Evolutionary conservation across 164 flowering plant species (phyloP).

Genomic region (Platanus orientalis): DNA sequence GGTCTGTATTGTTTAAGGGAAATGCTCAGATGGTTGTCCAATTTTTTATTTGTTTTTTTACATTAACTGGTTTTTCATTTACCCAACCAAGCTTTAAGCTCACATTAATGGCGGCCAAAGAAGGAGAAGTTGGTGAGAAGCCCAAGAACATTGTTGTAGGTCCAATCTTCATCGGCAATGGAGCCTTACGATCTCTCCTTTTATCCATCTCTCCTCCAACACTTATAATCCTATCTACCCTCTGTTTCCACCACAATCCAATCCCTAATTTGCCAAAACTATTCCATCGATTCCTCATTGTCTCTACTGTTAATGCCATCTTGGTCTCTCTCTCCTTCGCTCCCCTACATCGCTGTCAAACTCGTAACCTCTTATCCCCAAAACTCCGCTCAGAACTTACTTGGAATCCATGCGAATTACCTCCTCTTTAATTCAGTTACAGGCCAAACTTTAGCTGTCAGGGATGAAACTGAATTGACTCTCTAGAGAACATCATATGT

Average conservation of each 20-base stretch:
- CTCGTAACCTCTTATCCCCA: slow-evolving; percentile 70
- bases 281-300: slow-evolving; percentile 44
- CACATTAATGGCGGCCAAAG: slow-evolving; percentile 18
- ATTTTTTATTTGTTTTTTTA: too few relatives aligned
- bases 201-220: slow-evolving; percentile 52
- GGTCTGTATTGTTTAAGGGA: too few relatives aligned
- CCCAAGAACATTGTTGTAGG: slow-evolving; percentile 7
- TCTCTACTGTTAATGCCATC: slow-evolving; percentile 91
- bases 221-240: slow-evolving; percentile 55
- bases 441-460: slow-evolving; percentile 58
- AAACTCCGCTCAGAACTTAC: slow-evolving; percentile 51
- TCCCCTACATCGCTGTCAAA: slow-evolving; percentile 82
- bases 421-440: slow-evolving; percentile 55
- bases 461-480: slow-evolving; percentile 76
- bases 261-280: slow-evolving; percentile 66
- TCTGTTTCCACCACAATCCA: slow-evolving; percentile 36
- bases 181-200: slow-evolving; percentile 42
- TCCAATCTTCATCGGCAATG: slow-evolving; percentile 45
- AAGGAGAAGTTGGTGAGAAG: not conserved
- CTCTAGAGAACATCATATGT: slow-evolving; percentile 65
- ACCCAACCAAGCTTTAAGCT: too few relatives aligned
- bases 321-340: slow-evolving; percentile 63
- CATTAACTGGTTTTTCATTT: too few relatives aligned
- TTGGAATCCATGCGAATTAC: slow-evolving; percentile 70
- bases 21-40: too few relatives aligned